A percentile compares a stretch with the other conserved stretches of the same genome.
phyloP scores from a whole-genome alignment of 2,329 filamentous ascomycete genomes.

The Trichoderma brevicompactum region DNA sequence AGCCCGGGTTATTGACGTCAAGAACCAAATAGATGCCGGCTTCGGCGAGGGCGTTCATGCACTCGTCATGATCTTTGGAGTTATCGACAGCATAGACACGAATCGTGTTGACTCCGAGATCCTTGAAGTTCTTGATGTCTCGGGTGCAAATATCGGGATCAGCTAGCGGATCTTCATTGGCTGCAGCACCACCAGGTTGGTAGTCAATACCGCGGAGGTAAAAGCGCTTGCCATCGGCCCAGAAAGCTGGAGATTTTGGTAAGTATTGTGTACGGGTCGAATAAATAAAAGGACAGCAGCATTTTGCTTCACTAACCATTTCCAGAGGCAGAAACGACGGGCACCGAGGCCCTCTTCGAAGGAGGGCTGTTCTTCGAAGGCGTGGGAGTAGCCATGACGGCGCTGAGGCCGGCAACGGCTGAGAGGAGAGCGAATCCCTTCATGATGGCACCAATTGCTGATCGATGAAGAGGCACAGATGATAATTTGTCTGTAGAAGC shows the following conservation, averaged over 20 bases:
- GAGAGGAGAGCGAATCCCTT: slow-evolving; percentile 53
- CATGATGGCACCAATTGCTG: slow-evolving; percentile 47
- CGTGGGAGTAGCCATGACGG: slow-evolving; percentile 56
- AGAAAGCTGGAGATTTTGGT: slow-evolving; percentile 54
- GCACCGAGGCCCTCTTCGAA: slow-evolving; percentile 54
- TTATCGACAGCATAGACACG: slow-evolving; percentile 95
- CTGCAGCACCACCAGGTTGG: slow-evolving; percentile 63
- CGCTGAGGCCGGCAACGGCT: slow-evolving; percentile 51
- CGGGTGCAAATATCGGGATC: slow-evolving; percentile 72
- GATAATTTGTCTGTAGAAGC: background rate
- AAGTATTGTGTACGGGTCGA: background rate
- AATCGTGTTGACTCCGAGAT: slow-evolving; percentile 86
- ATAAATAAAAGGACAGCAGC: background rate
- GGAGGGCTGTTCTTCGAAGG: slow-evolving; percentile 53
- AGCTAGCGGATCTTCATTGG: slow-evolving; percentile 73
- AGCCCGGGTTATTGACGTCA: slow-evolving; percentile 87
- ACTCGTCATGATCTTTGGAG: slow-evolving; percentile 76
- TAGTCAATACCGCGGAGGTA: slow-evolving; percentile 66
- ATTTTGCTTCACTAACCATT: slow-evolving; percentile 53
- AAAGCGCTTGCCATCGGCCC: slow-evolving; percentile 57
- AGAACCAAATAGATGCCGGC: slow-evolving; percentile 91
- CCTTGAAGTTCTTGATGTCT: slow-evolving; percentile 80
- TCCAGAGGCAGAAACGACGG: slow-evolving; percentile 58
- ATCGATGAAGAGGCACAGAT: slow-evolving; percentile 26
- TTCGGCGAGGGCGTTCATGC: slow-evolving; percentile 79